Evolutionary conservation across 139 green algal genomes (phyloP).

Genomic region (Closterium sp.): DNA sequence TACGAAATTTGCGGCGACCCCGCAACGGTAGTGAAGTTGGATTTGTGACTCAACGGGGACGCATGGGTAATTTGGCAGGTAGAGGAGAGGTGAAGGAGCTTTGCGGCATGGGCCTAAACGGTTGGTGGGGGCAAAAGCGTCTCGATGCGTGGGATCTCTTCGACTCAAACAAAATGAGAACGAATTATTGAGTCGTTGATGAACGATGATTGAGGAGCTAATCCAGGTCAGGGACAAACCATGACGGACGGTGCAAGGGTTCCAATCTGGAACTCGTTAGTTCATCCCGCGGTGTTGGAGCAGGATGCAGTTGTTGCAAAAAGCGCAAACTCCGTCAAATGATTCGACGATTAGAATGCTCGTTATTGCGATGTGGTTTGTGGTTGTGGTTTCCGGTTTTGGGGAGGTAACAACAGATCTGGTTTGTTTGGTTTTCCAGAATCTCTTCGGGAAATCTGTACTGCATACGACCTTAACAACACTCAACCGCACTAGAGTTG

Average conservation of each 20-base stretch:
- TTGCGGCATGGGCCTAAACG: background rate
- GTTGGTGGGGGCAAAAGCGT: no score
- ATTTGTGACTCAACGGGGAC: background rate
- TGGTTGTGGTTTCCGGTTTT: no score
- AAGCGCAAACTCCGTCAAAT: background rate
- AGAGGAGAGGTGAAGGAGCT: background rate
- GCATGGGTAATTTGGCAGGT: background rate
- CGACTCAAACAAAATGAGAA: background rate
- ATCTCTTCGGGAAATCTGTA: no score
- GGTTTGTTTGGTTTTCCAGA: no score
- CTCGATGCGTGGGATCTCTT: background rate
- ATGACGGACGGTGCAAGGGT: background rate
- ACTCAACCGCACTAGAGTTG: no score
- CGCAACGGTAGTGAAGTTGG: background rate
- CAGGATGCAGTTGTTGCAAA: background rate
- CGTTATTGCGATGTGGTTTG: background rate
- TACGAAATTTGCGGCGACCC: background rate
- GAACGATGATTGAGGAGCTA: background rate
- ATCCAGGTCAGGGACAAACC: background rate
- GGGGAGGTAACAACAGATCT: no score
- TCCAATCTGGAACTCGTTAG: no score
- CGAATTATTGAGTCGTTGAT: background rate
- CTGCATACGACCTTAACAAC: no score
- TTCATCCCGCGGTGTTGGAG: no score
- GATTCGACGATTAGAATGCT: background rate